A percentile compares a stretch with the other conserved stretches of the same genome.
phyloP scores from a whole-genome alignment of 306 rosid species.

The Neltuma alba region DNA sequence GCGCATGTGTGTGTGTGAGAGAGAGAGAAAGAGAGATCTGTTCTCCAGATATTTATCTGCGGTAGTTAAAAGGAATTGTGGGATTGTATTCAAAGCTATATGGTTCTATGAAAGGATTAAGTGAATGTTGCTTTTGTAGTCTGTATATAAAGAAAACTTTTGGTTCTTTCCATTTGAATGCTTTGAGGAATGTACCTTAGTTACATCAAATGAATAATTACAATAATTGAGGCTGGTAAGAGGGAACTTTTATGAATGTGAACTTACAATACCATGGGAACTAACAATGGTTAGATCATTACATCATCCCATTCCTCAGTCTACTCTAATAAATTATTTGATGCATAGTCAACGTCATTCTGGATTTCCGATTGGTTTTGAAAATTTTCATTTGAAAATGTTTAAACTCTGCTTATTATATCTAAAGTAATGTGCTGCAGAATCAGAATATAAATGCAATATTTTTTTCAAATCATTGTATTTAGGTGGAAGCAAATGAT shows the following conservation, averaged over 20 bases:
- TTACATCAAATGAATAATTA: not conserved
- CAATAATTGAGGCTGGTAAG: not conserved
- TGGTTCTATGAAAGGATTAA: slow-evolving; percentile 7
- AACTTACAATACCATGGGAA: slow-evolving; percentile 21
- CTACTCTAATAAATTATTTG: not conserved
- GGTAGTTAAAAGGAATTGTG: slow-evolving; percentile 12
- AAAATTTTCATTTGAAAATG: not conserved
- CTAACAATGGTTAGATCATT: slow-evolving; percentile 14
- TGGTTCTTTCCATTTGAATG: not conserved
- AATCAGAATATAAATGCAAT: slow-evolving; percentile 6
- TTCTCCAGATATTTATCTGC: slow-evolving; percentile 23
- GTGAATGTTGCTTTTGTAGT: slow-evolving; percentile 20
- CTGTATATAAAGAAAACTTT: slow-evolving; percentile 6
- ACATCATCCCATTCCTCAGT: not conserved
- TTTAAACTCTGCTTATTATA: not conserved
- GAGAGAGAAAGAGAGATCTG: not conserved
- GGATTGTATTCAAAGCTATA: slow-evolving; percentile 7
- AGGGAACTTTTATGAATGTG: slow-evolving; percentile 22
- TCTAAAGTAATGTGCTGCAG: slow-evolving; percentile 25
- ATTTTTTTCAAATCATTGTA: slow-evolving; percentile 28
- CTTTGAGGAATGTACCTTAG: slow-evolving; percentile 3
- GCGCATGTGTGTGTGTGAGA: not conserved
- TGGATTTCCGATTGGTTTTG: slow-evolving; percentile 4
- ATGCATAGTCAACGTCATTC: not conserved
- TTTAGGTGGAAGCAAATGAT: slow-evolving; percentile 88